phyloP scores from a whole-genome alignment of 208 protist species.

The Trypanosoma scelopori region DNA sequence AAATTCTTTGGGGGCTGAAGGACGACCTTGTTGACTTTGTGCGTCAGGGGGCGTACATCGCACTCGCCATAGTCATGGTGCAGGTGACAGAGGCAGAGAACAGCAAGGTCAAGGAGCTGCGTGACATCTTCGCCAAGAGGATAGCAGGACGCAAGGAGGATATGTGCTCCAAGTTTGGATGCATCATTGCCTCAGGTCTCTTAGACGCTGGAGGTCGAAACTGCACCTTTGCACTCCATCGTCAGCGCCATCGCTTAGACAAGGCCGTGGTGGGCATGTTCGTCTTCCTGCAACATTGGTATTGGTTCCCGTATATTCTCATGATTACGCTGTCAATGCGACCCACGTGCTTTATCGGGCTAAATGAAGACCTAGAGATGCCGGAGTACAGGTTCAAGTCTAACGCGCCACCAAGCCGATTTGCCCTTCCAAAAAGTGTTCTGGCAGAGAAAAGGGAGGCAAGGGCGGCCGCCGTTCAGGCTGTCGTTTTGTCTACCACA shows the following conservation, averaged over 20 bases:
- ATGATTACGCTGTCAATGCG: constrained; percentile 97
- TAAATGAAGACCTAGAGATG: constrained; percentile 97
- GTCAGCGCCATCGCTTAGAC: constrained; percentile 93
- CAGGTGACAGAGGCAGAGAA: constrained; percentile 91
- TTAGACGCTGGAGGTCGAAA: constrained; percentile 98
- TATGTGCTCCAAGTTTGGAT: constrained; percentile 97
- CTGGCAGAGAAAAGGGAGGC: constrained; percentile 87
- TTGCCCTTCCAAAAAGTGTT: constrained; percentile 86
- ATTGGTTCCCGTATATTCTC: constrained; percentile 98
- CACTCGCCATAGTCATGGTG: constrained; percentile 96
- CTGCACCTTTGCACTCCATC: constrained; percentile 95
- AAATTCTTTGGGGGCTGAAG: constrained; percentile 94
- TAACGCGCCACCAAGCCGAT: constrained; percentile 92
- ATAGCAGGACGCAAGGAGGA: constrained; percentile 94
- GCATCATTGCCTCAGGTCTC: constrained; percentile 96
- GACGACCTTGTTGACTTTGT: constrained; percentile 97
- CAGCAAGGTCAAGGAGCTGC: constrained; percentile 87
- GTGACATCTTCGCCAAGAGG: constrained; percentile 66
- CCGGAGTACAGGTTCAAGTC: constrained; percentile 93
- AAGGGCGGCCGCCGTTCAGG: constrained; percentile 54
- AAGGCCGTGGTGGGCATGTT: constrained; percentile 97
- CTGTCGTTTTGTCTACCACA: constrained; percentile 87
- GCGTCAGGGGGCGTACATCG: constrained; percentile 97
- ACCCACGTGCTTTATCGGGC: constrained; percentile 97
- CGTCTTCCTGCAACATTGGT: constrained; percentile 99